Conservation (phyloP, 2,329 filamentous ascomycete genomes). For the Aureobasidium sp. region DNA sequence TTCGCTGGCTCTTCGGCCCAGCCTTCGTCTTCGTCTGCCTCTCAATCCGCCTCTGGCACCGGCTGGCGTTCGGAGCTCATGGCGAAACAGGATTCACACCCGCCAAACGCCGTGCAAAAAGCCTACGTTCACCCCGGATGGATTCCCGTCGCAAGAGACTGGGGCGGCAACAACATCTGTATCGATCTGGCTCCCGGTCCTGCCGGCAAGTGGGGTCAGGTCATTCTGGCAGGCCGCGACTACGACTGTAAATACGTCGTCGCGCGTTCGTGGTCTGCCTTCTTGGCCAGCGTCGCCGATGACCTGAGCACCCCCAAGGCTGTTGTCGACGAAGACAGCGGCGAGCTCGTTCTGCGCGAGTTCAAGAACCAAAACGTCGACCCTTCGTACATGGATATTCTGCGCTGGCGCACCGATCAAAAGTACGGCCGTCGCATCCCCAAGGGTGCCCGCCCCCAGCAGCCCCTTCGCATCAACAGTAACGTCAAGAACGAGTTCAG, state of each 20-base stretch:
- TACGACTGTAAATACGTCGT: slow-evolving; percentile 99
- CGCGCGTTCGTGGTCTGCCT: slow-evolving; percentile 81
- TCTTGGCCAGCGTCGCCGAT: slow-evolving; percentile 81
- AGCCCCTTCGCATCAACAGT: slow-evolving; percentile 40
- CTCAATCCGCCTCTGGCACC: slow-evolving; percentile 26
- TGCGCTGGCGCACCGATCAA: slow-evolving; percentile 92
- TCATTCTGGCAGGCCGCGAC: slow-evolving; percentile 93
- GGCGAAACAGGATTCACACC: slow-evolving; percentile 79
- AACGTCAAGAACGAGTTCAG: slow-evolving; percentile 47
- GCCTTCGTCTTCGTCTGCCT: slow-evolving; percentile 56
- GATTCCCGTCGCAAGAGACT: slow-evolving; percentile 94
- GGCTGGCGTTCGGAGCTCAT: slow-evolving; percentile 79
- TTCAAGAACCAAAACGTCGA: slow-evolving; percentile 87
- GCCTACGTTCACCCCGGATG: slow-evolving; percentile 89
- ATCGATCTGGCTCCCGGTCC: slow-evolving; percentile 89
- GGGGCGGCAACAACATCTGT: slow-evolving; percentile 96
- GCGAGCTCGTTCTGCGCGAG: slow-evolving; percentile 84
- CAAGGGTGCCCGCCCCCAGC: slow-evolving; percentile 37
- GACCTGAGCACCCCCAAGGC: slow-evolving; percentile 86
- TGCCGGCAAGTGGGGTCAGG: slow-evolving; percentile 85
- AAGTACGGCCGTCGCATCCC: slow-evolving; percentile 65
- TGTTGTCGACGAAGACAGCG: slow-evolving; percentile 84
- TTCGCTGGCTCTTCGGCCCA: slow-evolving; percentile 61
- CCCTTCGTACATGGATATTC: slow-evolving; percentile 86
- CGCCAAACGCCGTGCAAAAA: slow-evolving; percentile 78